Conservation (phyloP, 441 rosid genomes). For the Arabidopsis hybrid region DNA sequence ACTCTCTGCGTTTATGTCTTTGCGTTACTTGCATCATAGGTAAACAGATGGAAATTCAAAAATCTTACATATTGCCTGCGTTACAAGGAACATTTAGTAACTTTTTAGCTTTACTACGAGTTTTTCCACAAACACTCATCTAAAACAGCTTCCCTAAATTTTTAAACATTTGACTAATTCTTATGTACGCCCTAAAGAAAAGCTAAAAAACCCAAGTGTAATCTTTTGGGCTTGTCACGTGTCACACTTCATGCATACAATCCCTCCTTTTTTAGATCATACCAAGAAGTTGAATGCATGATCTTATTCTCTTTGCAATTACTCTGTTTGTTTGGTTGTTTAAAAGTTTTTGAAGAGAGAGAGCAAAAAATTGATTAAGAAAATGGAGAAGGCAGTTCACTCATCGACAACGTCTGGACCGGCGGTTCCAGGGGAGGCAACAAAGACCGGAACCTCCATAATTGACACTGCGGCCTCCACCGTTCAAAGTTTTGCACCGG, state of each 20-base stretch:
- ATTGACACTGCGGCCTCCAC: constrained; percentile 62
- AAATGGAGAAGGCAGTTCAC: constrained; percentile 40
- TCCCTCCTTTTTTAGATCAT: not conserved
- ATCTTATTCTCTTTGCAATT: constrained; percentile 15
- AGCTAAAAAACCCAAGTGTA: constrained; percentile 28
- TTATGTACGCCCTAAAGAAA: constrained; percentile 7
- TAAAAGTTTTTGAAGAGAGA: not conserved
- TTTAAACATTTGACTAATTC: constrained; percentile 37
- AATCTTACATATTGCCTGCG: not conserved
- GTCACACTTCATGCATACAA: constrained; percentile 20
- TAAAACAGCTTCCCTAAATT: not conserved
- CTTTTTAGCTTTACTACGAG: not conserved
- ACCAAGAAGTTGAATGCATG: constrained; percentile 14
- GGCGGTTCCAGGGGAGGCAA: constrained; percentile 63
- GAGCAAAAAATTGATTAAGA: not conserved
- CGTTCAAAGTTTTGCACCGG: constrained; percentile 67
- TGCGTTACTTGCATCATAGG: not conserved
- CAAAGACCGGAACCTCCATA: constrained; percentile 54
- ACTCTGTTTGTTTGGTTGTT: constrained; percentile 18
- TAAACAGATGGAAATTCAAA: constrained; percentile 8
- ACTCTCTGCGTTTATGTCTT: not conserved
- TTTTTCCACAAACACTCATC: not conserved
- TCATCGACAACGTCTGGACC: constrained; percentile 50
- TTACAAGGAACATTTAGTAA: not conserved
- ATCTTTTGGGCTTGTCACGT: constrained; percentile 13